Percentiles rank a stretch among this genome's conserved stretches.
These are phyloP conservation scores for Phyllosticta citribraziliensis DNA, from an alignment of 2,329 filamentous ascomycete species.

Conservation along the genomic window DNA sequence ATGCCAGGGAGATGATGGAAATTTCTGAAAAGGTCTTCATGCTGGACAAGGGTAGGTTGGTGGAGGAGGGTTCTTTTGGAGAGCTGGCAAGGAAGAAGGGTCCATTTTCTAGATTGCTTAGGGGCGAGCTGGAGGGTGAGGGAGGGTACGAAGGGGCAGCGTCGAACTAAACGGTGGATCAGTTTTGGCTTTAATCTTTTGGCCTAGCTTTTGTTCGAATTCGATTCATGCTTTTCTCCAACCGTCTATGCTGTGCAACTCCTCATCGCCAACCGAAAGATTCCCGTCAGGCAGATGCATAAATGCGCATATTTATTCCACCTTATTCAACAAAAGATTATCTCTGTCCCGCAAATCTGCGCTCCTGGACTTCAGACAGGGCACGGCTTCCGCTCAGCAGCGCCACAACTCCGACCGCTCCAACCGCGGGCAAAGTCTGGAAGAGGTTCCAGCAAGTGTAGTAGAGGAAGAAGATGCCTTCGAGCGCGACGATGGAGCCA, in stretches of 20 bases:
- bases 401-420: constrained; percentile 57
- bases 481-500: constrained; percentile 76
- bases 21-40: constrained; percentile 66
- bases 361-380: constrained; percentile 82
- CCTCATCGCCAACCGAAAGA: neutral
- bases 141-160: neutral
- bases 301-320: neutral
- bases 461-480: constrained; percentile 90
- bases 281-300: neutral
- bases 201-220: neutral
- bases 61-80: constrained; percentile 58
- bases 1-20: constrained; percentile 77
- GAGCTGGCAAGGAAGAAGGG: constrained; percentile 39
- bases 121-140: constrained; percentile 17
- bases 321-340: constrained; percentile 21
- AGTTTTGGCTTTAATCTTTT: neutral
- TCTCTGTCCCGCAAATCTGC: constrained; percentile 64
- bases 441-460: constrained; percentile 89
- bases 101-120: constrained; percentile 28
- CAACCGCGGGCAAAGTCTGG: constrained; percentile 68
- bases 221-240: neutral
- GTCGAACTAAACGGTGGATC: neutral
- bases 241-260: neutral
- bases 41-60: constrained; percentile 54
- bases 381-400: constrained; percentile 86